These are phyloP conservation scores for Neophaeococcomyces mojaviensis DNA, from an alignment of 2,329 filamentous ascomycete species.

Conservation along the genomic window DNA sequence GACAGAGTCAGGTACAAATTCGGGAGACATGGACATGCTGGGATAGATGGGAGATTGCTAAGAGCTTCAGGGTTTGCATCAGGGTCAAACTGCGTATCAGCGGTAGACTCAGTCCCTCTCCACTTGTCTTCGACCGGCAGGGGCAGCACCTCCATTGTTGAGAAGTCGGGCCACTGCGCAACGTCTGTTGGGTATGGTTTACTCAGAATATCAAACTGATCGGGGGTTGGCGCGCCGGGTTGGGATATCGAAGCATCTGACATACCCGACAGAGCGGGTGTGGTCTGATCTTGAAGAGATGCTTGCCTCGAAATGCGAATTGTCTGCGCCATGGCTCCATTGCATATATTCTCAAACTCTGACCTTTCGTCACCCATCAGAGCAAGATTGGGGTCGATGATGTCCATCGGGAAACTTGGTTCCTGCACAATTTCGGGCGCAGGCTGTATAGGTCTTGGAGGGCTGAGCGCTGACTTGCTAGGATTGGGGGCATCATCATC, in stretches of 20 bases:
- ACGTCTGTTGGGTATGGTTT: constrained; percentile 25
- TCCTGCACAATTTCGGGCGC: neutral
- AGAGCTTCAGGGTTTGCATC: constrained; percentile 11
- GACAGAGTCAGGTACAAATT: constrained; percentile 33
- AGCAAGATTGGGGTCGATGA: constrained; percentile 13
- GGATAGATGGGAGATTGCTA: constrained; percentile 14
- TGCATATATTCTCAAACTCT: constrained; percentile 21
- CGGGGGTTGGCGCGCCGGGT: constrained; percentile 9
- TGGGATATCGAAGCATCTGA: constrained; percentile 5
- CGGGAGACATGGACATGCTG: constrained; percentile 22
- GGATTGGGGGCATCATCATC: constrained; percentile 18
- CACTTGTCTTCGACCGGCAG: constrained; percentile 16
- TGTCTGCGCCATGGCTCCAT: constrained; percentile 13
- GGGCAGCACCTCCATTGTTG: constrained; percentile 23
- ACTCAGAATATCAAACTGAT: constrained; percentile 8
- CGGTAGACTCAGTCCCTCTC: neutral
- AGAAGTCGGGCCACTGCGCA: constrained; percentile 36
- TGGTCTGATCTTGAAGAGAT: neutral
- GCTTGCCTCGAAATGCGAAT: constrained; percentile 1
- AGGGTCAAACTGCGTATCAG: neutral
- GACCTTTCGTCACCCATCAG: constrained; percentile 13
- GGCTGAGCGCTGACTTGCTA: constrained; percentile 1
- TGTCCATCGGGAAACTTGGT: neutral
- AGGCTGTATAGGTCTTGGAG: constrained; percentile 6
- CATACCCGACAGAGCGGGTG: neutral